Conservation (phyloP, 192 early-diverging fungal genomes). For the Phlyctochytrium planicorne region DNA sequence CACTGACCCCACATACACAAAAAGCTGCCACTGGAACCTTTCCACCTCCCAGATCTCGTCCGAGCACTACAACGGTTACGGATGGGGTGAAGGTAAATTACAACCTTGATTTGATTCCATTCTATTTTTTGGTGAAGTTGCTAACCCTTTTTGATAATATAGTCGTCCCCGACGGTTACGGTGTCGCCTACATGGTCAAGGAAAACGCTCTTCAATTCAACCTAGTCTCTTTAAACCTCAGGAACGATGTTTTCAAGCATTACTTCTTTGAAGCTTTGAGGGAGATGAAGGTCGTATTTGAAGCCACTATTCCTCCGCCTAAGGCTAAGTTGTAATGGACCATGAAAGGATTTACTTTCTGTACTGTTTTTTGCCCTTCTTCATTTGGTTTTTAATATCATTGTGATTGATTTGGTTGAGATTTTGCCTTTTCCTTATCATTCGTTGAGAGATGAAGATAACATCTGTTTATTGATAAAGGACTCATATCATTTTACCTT, state of each 20-base stretch:
- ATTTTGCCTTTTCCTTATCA: no score
- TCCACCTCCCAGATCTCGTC: constrained; percentile 90
- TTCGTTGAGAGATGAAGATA: no score
- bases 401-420: no score
- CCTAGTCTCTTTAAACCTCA: constrained; percentile 69
- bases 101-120: no score
- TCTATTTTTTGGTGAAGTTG: constrained; percentile 17
- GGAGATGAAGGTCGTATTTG: constrained; percentile 82
- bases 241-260: constrained; percentile 71
- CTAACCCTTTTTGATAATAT: no score
- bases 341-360: no score
- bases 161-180: constrained; percentile 85
- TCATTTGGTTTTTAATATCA: no score
- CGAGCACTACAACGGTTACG: constrained; percentile 92
- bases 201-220: constrained; percentile 84
- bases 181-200: constrained; percentile 94
- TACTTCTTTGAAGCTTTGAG: constrained; percentile 83
- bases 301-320: constrained; percentile 53
- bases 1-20: constrained; percentile 77
- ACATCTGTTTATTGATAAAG: no score
- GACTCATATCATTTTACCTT: no score
- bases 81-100: constrained; percentile 55
- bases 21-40: constrained; percentile 85
- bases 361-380: no score
- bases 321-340: constrained; percentile 72